Evolutionary conservation across 164 flowering plant genomes (phyloP).

Genomic region (Echeveria elegans): DNA sequence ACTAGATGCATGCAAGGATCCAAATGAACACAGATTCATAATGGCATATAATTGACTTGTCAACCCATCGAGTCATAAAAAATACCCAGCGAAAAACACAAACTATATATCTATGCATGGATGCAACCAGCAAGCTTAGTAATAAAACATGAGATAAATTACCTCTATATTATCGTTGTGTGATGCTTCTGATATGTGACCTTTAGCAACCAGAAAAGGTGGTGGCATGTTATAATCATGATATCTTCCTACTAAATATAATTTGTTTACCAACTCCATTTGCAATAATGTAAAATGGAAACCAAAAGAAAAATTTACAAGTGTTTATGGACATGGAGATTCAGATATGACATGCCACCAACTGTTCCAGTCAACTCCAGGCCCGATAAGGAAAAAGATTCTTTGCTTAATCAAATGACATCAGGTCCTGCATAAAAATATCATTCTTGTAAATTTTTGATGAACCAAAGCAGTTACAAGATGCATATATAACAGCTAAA

Average conservation of each 20-base stretch:
- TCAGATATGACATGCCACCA: neutral
- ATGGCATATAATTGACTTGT: neutral
- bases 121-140: neutral
- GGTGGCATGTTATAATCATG: neutral
- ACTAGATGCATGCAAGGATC: neutral
- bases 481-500: neutral
- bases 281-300: neutral
- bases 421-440: conserved; percentile 2
- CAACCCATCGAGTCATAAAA: neutral
- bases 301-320: neutral
- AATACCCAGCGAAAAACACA: neutral
- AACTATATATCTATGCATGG: neutral
- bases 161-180: neutral
- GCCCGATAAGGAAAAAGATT: neutral
- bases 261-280: neutral
- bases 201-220: conserved; percentile 5
- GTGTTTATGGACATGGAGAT: neutral
- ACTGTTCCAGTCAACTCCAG: neutral
- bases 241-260: neutral
- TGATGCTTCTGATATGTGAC: neutral
- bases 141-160: neutral
- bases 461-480: neutral
- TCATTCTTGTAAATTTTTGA: neutral
- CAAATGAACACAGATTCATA: neutral
- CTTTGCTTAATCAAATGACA: neutral